These are phyloP conservation scores for Colletotrichum tofieldiae DNA, from an alignment of 2,329 filamentous ascomycete genomes.

Conservation along the genomic window DNA sequence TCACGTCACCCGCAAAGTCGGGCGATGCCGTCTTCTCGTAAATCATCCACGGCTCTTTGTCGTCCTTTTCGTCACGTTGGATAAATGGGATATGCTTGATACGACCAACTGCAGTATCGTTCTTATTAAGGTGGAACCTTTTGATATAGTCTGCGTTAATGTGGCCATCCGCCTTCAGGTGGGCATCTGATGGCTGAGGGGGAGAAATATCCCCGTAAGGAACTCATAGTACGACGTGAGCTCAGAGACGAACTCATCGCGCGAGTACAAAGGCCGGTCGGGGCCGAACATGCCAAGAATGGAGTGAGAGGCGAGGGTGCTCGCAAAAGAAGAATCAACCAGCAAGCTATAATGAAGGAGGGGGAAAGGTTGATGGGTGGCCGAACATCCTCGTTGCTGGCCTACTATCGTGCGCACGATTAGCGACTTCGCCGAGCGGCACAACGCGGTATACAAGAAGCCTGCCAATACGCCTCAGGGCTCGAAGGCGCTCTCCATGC, in stretches of 20 bases:
- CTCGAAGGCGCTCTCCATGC: background rate
- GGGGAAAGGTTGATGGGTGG: background rate
- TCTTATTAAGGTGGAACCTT: background rate
- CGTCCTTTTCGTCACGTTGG: background rate
- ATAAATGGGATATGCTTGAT: background rate
- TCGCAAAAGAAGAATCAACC: background rate
- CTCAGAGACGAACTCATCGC: slow-evolving; percentile 18
- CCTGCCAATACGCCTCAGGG: background rate
- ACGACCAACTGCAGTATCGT: background rate
- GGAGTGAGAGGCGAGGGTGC: background rate
- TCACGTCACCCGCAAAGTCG: background rate
- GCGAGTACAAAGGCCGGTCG: background rate
- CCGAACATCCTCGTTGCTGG: background rate
- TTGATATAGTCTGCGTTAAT: background rate
- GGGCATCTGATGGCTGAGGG: background rate
- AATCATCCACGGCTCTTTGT: background rate
- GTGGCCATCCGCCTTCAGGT: background rate
- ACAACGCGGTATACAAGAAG: background rate
- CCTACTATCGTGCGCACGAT: background rate
- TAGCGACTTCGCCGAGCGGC: background rate
- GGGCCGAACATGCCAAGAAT: background rate
- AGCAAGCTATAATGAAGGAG: background rate
- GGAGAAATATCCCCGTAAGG: background rate
- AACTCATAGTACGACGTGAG: background rate
- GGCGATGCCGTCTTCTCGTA: background rate